Evolutionary conservation across 2,329 filamentous ascomycete genomes (phyloP).

Genomic region (Cylindrodendrum hubeiense): DNA sequence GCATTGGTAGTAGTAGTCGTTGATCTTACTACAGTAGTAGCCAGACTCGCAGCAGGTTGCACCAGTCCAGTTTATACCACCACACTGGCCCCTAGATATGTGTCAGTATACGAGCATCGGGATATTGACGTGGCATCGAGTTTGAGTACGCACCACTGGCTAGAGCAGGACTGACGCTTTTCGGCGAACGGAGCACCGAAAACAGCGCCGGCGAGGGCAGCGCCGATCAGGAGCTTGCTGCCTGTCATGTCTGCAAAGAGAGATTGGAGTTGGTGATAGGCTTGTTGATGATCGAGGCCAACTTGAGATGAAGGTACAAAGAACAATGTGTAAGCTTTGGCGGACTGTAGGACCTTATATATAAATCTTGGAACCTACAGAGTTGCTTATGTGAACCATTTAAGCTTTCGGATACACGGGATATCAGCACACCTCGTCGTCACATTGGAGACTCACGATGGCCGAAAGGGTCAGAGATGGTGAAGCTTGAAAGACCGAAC

Average conservation of each 20-base stretch:
- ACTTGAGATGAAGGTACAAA: constrained; percentile 7
- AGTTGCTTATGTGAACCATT: background rate
- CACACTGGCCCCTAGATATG: constrained; percentile 55
- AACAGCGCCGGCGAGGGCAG: constrained; percentile 42
- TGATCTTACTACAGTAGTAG: constrained; percentile 40
- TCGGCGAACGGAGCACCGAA: constrained; percentile 52
- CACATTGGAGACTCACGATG: background rate
- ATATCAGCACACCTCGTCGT: constrained; percentile 9
- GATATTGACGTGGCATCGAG: accelerated
- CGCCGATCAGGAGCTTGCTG: constrained; percentile 31
- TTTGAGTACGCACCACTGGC: constrained; percentile 28
- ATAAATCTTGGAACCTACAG: background rate
- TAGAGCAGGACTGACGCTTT: constrained; percentile 49
- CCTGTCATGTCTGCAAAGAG: constrained; percentile 27
- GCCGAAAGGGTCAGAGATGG: background rate
- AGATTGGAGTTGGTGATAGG: background rate
- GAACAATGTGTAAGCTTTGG: background rate
- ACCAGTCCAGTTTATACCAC: constrained; percentile 58
- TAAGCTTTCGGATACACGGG: constrained; percentile 30
- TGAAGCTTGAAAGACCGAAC: background rate
- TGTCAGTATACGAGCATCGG: background rate
- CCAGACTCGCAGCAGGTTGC: constrained; percentile 56
- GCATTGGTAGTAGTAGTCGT: constrained; percentile 42
- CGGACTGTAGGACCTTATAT: constrained; percentile 23
- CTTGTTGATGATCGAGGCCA: constrained; percentile 6